phyloP scores from a whole-genome alignment of 768 basidiomycete species.

The Pleurotus tuber-regium region DNA sequence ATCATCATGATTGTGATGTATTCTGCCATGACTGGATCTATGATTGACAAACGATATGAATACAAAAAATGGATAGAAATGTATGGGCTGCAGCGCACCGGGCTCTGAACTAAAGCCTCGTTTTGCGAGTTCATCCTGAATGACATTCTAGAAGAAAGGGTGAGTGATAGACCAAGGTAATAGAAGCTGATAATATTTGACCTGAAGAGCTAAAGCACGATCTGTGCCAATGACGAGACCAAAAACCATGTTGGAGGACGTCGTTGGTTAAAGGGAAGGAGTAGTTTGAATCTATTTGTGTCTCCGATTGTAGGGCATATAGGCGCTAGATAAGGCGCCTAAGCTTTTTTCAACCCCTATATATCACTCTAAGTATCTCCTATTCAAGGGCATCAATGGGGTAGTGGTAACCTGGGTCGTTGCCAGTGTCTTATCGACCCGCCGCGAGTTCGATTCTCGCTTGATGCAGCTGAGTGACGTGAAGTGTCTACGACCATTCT shows the following conservation, averaged over 20 bases:
- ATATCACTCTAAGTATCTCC: background rate
- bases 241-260: conserved; percentile 73
- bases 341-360: background rate
- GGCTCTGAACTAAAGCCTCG: conserved; percentile 74
- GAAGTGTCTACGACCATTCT: too few relatives aligned
- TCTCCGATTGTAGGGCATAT: background rate
- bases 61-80: conserved; percentile 9
- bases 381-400: conserved; percentile 12
- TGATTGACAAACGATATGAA: conserved; percentile 14
- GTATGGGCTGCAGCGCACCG: conserved; percentile 57
- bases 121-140: conserved; percentile 77
- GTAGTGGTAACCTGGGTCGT: conserved; percentile 18
- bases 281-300: conserved; percentile 5
- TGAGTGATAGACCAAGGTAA: background rate
- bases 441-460: conserved; percentile 11
- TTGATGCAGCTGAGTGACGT: conserved; percentile 5
- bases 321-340: background rate
- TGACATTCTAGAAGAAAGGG: conserved; percentile 42
- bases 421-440: conserved; percentile 11
- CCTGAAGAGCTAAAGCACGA: conserved; percentile 69
- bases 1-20: conserved; percentile 96
- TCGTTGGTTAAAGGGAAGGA: conserved; percentile 7
- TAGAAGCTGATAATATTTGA: conserved; percentile 25
- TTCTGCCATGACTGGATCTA: conserved; percentile 91
- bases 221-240: conserved; percentile 80